A percentile compares a stretch with the other conserved stretches of the same genome.
Conservation (phyloP, 2,329 filamentous ascomycete genomes). For the Dactylellina leptospora region DNA sequence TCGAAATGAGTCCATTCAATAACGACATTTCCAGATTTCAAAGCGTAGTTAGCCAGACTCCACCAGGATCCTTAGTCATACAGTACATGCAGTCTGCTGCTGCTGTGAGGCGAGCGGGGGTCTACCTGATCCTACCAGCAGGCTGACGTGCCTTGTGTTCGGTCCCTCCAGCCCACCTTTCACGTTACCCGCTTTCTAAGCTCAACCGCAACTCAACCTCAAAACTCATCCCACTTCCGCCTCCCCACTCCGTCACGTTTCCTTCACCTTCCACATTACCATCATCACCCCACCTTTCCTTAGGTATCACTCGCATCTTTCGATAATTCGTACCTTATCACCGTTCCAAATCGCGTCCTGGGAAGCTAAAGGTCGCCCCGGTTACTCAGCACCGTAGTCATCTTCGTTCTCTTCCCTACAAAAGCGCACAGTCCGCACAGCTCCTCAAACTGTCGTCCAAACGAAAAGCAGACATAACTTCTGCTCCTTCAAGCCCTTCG, state of each 20-base stretch:
- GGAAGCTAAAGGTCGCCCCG: slow-evolving; percentile 6
- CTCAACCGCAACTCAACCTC: slow-evolving; percentile 27
- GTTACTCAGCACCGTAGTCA: slow-evolving; percentile 9
- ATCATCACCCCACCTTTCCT: slow-evolving; percentile 6
- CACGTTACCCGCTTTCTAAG: slow-evolving; percentile 50
- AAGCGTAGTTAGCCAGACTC: slow-evolving; percentile 19
- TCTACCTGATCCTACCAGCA: slow-evolving; percentile 30
- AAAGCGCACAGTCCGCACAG: slow-evolving; percentile 8
- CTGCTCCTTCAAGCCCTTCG: slow-evolving; percentile 51
- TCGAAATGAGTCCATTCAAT: slow-evolving; percentile 36
- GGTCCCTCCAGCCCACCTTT: slow-evolving; percentile 1
- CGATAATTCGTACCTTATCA: not conserved
- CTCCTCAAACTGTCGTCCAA: slow-evolving; percentile 47
- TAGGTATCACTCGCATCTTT: slow-evolving; percentile 12
- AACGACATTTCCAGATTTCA: slow-evolving; percentile 1
- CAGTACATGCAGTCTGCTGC: too few relatives aligned
- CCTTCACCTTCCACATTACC: slow-evolving; percentile 4
- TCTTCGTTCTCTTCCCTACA: too few relatives aligned
- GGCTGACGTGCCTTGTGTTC: slow-evolving; percentile 35
- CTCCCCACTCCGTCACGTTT: slow-evolving; percentile 9
- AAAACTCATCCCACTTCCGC: slow-evolving; percentile 38
- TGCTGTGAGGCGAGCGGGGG: not conserved
- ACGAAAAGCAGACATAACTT: slow-evolving; percentile 51
- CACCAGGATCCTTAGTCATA: not conserved
- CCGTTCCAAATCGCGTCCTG: not conserved